Conservation (phyloP, 192 early-diverging fungal genomes). For the Coemansia sp. region DNA sequence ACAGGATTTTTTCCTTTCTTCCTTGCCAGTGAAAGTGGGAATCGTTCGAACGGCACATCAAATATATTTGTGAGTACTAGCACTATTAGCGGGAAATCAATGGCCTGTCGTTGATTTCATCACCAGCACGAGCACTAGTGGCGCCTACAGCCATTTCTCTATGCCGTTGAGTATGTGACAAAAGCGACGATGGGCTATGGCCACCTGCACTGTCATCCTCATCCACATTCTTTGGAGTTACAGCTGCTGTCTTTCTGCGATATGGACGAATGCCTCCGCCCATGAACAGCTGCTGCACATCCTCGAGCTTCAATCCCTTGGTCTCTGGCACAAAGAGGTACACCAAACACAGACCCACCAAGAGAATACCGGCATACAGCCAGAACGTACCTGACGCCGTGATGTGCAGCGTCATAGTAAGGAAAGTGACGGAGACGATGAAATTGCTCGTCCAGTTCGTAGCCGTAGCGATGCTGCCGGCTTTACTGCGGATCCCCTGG, state of each 20-base stretch:
- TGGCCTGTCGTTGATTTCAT: conserved; percentile 7
- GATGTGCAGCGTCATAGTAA: conserved; percentile 57
- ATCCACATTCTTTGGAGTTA: conserved; percentile 8
- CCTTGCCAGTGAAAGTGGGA: too few species aligned
- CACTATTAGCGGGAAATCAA: not conserved
- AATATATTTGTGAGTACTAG: not conserved
- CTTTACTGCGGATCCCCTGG: conserved; percentile 56
- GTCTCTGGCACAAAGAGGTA: conserved; percentile 53
- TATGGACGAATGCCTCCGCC: conserved; percentile 21
- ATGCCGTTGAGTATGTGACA: not conserved
- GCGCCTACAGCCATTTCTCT: not conserved
- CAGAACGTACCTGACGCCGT: conserved; percentile 58
- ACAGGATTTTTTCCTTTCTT: too few species aligned
- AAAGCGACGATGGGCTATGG: not conserved
- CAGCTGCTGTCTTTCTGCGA: not conserved
- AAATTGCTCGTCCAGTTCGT: conserved; percentile 57
- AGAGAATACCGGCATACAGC: conserved; percentile 54
- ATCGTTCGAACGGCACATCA: not conserved
- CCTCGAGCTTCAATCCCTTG: conserved; percentile 55
- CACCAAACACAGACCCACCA: conserved; percentile 40
- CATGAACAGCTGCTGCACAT: conserved; percentile 51
- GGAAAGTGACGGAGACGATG: conserved; percentile 52
- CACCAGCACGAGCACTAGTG: conserved; percentile 11
- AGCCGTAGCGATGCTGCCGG: conserved; percentile 52
- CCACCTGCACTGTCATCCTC: not conserved